Base-by-base conservation (phyloP, 805 yeast species). In the Ogataea naganishii region DNA sequence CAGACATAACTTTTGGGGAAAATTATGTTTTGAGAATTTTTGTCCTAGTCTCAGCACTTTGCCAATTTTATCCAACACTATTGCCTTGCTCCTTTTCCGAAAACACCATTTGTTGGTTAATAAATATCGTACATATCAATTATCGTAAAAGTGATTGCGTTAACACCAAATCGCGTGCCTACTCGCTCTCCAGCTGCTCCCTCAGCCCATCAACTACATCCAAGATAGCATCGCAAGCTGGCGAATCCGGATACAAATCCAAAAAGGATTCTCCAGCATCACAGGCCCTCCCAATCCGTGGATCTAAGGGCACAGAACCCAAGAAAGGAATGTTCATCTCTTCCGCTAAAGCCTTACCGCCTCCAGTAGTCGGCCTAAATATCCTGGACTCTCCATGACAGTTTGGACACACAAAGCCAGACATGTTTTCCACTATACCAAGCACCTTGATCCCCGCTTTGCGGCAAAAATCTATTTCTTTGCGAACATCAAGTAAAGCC, bases 351-450 rank as follows among this genome's bases (percentile, higher is more conserved):
- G 75, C 74, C 44, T 72, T 68, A 7, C 97, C 99, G 14, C 99
- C 99, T 11, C 98, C 98, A 0, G 98, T 92, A 2, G 98, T 92
- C 11, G 98, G 84, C 37, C 80, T 78, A 58, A 92, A 92, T 4
- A 92, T 88, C 46, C 78, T 75, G 0, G 95, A 82, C 56, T 88
- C 83, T 7, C 92, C 92, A 38, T 82, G 73, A 57, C 99, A 92
- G 47, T 66, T 75, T 4, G 98, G 98, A 53, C 99, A 92, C 11
- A 92, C 97, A 59, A 92, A 92, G 3, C 98, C 99, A 7, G 95
- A 75, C 99, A 92, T 92, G 53, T 92, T 92, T 52, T 92, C 99
- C 13, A 92, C 96, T 10, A 92, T 56, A 0, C 99, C 99, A 25
- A 92, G 54, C 3, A 92, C 70, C 36, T 69, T 78, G 37, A 92